Evolutionary conservation across 1,284 basidiomycete genomes (phyloP), one percentile per base, ranked within the genome.

Genomic region (Ganoderma lucidum): DNA sequence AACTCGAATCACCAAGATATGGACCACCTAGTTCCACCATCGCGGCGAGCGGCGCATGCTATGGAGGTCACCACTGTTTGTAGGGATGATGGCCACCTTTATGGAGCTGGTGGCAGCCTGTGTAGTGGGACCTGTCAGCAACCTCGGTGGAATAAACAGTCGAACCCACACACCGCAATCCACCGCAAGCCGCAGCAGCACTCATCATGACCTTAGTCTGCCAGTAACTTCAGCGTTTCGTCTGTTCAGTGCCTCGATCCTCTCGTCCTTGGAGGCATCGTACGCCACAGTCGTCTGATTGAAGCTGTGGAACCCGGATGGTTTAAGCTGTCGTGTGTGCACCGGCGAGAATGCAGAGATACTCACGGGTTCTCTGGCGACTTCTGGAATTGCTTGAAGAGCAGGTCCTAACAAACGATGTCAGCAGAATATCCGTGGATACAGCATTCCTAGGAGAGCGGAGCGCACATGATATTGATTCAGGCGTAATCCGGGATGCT

Each of bases 351-450:
- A 8, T 56, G 39, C 41, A 35, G 30, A 3, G 8, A 12, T 8
- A 78, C 91, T 78, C 83, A 96, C 89, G 95, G 94, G 80, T 96
- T 96, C 70, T 96, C 95, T 0, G 93, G 92, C 10, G 92, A 91
- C 80, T 96, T 96, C 81, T 96, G 93, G 88, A 94, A 95, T 78
- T 93, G 88, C 79, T 95, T 95, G 85, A 85, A 88, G 56, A 94
- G 81, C 56, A 93, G 79, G 65, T 95, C 93, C 90, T 93, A 75
- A 67, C 64, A 44, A 19, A 55, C 63, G 39, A 67, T 64, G 48
- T 53, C 51, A 64, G 59, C 61, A 6, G 63, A 17, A 35, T 68
- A 67, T 62, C 39, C 6, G 23, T 53, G 35, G 42, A 15, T 28
- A 32, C 41, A 70, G 74, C 48, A 76, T 71, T 37, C 65, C 55